Percentiles rank a stretch among this genome's conserved stretches.
These are phyloP conservation scores for Trifolium repens DNA, from an alignment of 306 rosid genomes.

Conservation along the genomic window DNA sequence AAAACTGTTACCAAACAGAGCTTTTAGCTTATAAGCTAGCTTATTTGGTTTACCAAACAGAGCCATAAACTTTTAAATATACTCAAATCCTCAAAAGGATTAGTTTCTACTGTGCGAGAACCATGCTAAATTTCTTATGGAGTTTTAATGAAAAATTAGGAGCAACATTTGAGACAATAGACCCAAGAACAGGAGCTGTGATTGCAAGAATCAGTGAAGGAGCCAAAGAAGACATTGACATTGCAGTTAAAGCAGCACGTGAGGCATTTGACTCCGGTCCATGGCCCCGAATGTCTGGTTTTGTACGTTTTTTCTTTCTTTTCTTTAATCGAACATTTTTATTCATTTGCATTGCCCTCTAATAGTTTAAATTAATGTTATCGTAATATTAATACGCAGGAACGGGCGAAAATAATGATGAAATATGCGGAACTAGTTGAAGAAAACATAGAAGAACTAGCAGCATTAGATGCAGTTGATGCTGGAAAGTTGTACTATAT, in stretches of 20 bases:
- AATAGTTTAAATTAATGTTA: neutral
- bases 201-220: slow-evolving; percentile 66
- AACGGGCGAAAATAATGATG: slow-evolving; percentile 60
- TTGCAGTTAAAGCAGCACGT: slow-evolving; percentile 85
- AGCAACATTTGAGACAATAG: slow-evolving; percentile 72
- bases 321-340: neutral
- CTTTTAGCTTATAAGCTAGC: too few relatives aligned
- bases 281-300: slow-evolving; percentile 79
- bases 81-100: too few relatives aligned
- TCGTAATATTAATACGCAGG: slow-evolving; percentile 42
- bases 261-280: slow-evolving; percentile 79
- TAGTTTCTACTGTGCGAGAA: too few relatives aligned
- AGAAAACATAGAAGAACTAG: slow-evolving; percentile 62
- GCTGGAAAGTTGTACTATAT: slow-evolving; percentile 51
- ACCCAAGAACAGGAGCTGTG: slow-evolving; percentile 76
- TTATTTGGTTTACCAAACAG: too few relatives aligned
- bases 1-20: too few relatives aligned
- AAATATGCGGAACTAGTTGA: slow-evolving; percentile 74
- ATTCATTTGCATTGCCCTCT: neutral
- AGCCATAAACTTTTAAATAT: too few relatives aligned
- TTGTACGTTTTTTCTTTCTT: slow-evolving; percentile 44
- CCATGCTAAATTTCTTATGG: neutral
- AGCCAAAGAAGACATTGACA: slow-evolving; percentile 62
- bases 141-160: slow-evolving; percentile 12
- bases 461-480: slow-evolving; percentile 66